A percentile compares a stretch with the other conserved stretches of the same genome.
These are phyloP conservation scores for Aaosphaeria arxii DNA, from an alignment of 2,329 filamentous ascomycete species.

Conservation along the genomic window DNA sequence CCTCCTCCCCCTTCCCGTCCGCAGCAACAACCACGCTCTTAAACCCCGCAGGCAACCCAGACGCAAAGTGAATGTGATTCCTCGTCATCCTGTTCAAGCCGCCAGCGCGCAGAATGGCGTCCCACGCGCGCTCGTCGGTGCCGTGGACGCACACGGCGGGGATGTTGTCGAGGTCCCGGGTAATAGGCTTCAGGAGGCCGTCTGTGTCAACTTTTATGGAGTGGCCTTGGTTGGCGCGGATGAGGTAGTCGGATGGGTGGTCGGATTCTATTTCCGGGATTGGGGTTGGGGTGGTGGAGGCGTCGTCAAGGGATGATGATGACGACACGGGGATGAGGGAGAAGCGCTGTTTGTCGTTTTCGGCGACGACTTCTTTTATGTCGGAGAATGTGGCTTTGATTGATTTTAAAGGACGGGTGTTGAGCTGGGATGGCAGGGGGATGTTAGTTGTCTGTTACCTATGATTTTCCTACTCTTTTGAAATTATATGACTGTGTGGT, in stretches of 20 bases:
- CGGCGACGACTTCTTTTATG: conserved; percentile 64
- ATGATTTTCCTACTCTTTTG: not conserved
- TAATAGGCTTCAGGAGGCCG: conserved; percentile 67
- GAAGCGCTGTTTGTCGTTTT: conserved; percentile 90
- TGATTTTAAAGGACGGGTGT: conserved; percentile 60
- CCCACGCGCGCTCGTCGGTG: conserved; percentile 81
- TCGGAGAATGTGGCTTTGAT: conserved; percentile 74
- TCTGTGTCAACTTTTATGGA: conserved; percentile 74
- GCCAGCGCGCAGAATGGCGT: conserved; percentile 68
- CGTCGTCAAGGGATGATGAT: conserved; percentile 3
- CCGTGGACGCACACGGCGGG: conserved; percentile 77
- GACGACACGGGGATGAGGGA: conserved; percentile 60
- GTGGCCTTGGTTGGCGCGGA: conserved; percentile 95
- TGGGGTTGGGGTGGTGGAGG: conserved; percentile 4
- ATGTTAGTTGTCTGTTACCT: not conserved
- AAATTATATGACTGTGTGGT: conserved; percentile 1
- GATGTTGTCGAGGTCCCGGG: conserved; percentile 50
- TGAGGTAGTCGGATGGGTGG: conserved; percentile 69
- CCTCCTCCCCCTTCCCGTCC: conserved; percentile 1
- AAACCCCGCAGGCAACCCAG: conserved; percentile 60
- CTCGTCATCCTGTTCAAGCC: conserved; percentile 78
- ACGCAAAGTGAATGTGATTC: conserved; percentile 88
- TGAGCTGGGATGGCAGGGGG: conserved; percentile 40
- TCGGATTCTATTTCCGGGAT: conserved; percentile 15
- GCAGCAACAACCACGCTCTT: conserved; percentile 7